phyloP scores from a whole-genome alignment of 768 basidiomycete genomes.

The Cystobasidium tubakii region DNA sequence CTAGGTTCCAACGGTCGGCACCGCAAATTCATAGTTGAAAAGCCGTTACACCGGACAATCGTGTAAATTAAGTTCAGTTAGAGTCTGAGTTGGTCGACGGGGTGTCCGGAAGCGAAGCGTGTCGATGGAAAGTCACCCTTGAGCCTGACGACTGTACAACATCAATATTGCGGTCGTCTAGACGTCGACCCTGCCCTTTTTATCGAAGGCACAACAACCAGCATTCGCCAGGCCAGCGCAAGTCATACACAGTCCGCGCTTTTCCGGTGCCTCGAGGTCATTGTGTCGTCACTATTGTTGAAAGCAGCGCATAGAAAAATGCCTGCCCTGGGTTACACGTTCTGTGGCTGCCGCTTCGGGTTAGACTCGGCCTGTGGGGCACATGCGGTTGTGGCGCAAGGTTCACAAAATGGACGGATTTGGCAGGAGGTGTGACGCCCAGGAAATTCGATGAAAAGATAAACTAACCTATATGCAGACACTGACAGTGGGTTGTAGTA shows the following conservation, averaged over 20 bases:
- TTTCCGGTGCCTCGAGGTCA: not conserved
- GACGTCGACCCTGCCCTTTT: no score
- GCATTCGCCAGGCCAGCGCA: no score
- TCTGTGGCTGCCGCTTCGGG: not conserved
- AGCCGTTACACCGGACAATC: no score
- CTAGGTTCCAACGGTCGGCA: no score
- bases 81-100: no score
- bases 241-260: not conserved
- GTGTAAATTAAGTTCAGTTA: no score
- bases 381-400: not conserved
- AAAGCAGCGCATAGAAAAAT: not conserved
- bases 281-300: constrained; percentile 5
- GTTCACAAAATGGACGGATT: not conserved
- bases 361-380: not conserved
- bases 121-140: no score
- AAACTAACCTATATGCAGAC: not conserved
- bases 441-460: not conserved
- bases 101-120: no score
- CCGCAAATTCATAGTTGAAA: no score
- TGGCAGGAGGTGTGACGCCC: not conserved
- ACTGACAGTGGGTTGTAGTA: not conserved
- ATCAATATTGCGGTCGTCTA: no score
- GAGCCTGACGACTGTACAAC: no score
- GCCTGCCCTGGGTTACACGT: not conserved
- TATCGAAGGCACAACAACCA: no score